Percentiles rank a stretch among this genome's conserved stretches.
Evolutionary conservation across 2,329 filamentous ascomycete genomes (phyloP).

Genomic region (Fusarium burgessii): DNA sequence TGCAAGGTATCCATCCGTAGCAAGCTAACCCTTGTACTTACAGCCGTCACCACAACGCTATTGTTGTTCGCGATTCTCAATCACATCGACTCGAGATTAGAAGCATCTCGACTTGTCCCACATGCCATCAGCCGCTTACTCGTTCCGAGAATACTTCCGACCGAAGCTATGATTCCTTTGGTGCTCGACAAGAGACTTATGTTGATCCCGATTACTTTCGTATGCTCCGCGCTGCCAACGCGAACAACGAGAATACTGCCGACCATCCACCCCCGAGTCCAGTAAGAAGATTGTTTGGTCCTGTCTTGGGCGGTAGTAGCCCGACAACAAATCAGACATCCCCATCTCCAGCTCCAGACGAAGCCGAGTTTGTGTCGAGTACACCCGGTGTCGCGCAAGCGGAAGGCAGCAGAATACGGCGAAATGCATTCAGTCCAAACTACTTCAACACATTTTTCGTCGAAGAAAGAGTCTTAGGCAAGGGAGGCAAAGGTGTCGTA

Average conservation of each 20-base stretch:
- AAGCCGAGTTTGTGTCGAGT: conserved; percentile 66
- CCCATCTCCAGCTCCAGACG: conserved; percentile 42
- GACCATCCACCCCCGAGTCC: conserved; percentile 63
- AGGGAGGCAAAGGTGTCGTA: conserved; percentile 94
- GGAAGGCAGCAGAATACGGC: conserved; percentile 79
- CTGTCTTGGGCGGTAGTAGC: conserved; percentile 50
- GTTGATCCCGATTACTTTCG: conserved; percentile 95
- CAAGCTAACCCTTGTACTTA: conserved; percentile 53
- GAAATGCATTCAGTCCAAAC: conserved; percentile 87
- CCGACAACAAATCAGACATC: conserved; percentile 28
- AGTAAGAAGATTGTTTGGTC: conserved; percentile 65
- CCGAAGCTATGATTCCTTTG: conserved; percentile 60
- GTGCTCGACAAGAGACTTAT: conserved; percentile 70
- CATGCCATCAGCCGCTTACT: conserved; percentile 81
- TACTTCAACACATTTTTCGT: conserved; percentile 96
- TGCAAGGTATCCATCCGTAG: not conserved
- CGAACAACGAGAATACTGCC: conserved; percentile 56
- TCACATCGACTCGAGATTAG: conserved; percentile 89
- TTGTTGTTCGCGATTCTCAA: conserved; percentile 89
- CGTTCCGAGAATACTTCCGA: conserved; percentile 59
- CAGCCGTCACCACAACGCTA: conserved; percentile 91
- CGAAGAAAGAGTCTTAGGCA: conserved; percentile 86
- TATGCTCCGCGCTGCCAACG: conserved; percentile 76
- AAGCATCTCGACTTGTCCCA: conserved; percentile 84
- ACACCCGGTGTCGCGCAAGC: conserved; percentile 60